Percentiles rank a stretch among this genome's conserved stretches.
phyloP scores from a whole-genome alignment of 2,329 filamentous ascomycete species.

The Aspergillus neotritici region DNA sequence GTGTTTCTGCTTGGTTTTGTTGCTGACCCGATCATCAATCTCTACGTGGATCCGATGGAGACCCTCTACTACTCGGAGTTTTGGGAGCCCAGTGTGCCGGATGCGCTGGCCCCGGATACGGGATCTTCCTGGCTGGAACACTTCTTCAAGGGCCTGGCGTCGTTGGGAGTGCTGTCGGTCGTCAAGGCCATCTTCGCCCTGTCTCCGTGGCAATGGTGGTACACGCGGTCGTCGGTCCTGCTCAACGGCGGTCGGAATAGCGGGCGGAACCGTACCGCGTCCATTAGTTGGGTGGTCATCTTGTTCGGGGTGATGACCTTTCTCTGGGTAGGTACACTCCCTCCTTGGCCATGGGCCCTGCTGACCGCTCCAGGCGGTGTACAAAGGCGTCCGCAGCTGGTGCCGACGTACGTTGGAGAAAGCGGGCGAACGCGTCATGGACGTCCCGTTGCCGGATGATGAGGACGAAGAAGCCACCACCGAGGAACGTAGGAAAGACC shows the following conservation, averaged over 20 bases:
- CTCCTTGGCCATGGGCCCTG: background rate
- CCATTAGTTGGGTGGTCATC: slow-evolving; percentile 73
- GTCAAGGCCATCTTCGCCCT: slow-evolving; percentile 71
- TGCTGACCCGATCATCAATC: slow-evolving; percentile 83
- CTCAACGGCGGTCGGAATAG: slow-evolving; percentile 52
- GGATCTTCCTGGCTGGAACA: slow-evolving; percentile 70
- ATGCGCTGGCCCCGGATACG: slow-evolving; percentile 38
- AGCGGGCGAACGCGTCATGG: slow-evolving; percentile 73
- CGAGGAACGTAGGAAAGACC: slow-evolving; percentile 22
- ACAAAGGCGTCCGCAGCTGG: slow-evolving; percentile 71
- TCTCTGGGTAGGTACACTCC: slow-evolving; percentile 56
- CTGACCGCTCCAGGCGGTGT: slow-evolving; percentile 58
- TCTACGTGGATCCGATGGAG: slow-evolving; percentile 74
- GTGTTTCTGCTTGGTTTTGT: slow-evolving; percentile 85
- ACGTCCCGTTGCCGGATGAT: slow-evolving; percentile 55
- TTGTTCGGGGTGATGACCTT: slow-evolving; percentile 75
- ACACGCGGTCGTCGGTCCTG: slow-evolving; percentile 59
- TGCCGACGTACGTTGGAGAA: slow-evolving; percentile 67
- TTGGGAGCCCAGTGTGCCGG: slow-evolving; percentile 36
- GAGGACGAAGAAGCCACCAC: slow-evolving; percentile 49
- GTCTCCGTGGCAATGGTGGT: slow-evolving; percentile 71
- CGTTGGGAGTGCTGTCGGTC: slow-evolving; percentile 78
- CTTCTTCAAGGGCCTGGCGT: slow-evolving; percentile 84
- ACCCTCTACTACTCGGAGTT: slow-evolving; percentile 49
- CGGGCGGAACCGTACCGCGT: slow-evolving; percentile 70